Evolutionary conservation across 345 rosid genomes (phyloP).

Genomic region (Lumnitzera littorea): DNA sequence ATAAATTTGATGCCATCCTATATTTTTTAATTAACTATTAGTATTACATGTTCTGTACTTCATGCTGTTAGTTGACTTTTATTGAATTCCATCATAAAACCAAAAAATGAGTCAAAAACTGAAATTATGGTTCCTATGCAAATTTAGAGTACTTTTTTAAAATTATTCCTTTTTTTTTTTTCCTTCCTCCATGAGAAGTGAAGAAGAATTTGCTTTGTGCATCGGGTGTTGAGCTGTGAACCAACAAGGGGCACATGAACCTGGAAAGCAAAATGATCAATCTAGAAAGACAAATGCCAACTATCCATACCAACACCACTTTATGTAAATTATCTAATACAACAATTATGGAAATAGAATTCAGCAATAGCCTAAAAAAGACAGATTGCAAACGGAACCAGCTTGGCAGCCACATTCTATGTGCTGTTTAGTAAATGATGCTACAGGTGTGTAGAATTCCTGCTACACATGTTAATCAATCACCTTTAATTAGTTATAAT

Average conservation of each 20-base stretch:
- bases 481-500: too few relatives aligned
- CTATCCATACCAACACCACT: background rate
- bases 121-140: too few relatives aligned
- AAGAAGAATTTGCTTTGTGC: background rate
- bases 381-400: conserved; percentile 1
- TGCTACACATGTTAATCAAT: conserved; percentile 5
- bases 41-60: too few relatives aligned
- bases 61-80: too few relatives aligned
- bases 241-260: background rate
- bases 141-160: background rate
- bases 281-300: conserved; percentile 6
- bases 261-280: conserved; percentile 6
- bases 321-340: background rate
- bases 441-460: conserved; percentile 5
- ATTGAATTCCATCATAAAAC: too few relatives aligned
- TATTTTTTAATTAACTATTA: too few relatives aligned
- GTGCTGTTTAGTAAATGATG: conserved; percentile 5
- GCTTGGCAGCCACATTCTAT: conserved; percentile 4
- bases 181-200: background rate
- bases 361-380: background rate
- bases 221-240: conserved; percentile 1
- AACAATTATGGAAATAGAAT: background rate
- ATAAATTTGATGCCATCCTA: too few relatives aligned
- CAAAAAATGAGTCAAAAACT: too few relatives aligned
- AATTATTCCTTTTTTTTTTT: background rate